Percentiles rank a stretch among this genome's conserved stretches.
phyloP scores from a whole-genome alignment of 2,329 filamentous ascomycete species.

The Cladophialophora yegresii region DNA sequence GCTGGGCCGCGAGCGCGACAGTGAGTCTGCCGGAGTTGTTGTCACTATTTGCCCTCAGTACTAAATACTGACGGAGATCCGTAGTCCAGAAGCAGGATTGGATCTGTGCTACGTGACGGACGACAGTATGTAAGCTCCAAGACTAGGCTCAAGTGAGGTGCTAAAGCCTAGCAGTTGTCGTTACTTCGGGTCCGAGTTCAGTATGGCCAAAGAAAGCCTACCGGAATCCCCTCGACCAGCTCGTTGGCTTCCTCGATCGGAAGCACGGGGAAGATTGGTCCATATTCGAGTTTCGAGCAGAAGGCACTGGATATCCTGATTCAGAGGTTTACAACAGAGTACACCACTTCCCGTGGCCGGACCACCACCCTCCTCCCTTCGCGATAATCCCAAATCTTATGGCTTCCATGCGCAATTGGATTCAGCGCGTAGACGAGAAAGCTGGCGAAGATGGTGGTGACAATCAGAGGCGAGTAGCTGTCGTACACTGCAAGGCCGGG shows the following conservation, averaged over 20 bases:
- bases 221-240: slow-evolving; percentile 83
- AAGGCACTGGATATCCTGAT: slow-evolving; percentile 94
- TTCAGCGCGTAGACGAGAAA: slow-evolving; percentile 57
- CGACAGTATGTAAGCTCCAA: slow-evolving; percentile 52
- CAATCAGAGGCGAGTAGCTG: slow-evolving; percentile 65
- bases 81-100: slow-evolving; percentile 73
- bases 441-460: slow-evolving; percentile 39
- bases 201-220: slow-evolving; percentile 91
- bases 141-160: not conserved
- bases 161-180: slow-evolving; percentile 52
- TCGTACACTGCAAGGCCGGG: slow-evolving; percentile 96
- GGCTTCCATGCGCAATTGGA: slow-evolving; percentile 89
- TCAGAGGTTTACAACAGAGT: slow-evolving; percentile 81
- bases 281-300: slow-evolving; percentile 97
- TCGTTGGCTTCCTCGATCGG: slow-evolving; percentile 83
- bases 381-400: slow-evolving; percentile 83
- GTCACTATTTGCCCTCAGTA: not conserved
- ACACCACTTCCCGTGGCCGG: slow-evolving; percentile 91
- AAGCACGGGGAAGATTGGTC: slow-evolving; percentile 84
- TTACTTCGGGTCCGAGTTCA: slow-evolving; percentile 82
- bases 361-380: slow-evolving; percentile 96
- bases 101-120: slow-evolving; percentile 96
- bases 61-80: not conserved
- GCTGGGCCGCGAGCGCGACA: slow-evolving; percentile 82
- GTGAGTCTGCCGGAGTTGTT: not conserved